A percentile compares a stretch with the other conserved stretches of the same genome.
phyloP scores from a whole-genome alignment of 2,329 filamentous ascomycete species.

The Penicillium digitatum region DNA sequence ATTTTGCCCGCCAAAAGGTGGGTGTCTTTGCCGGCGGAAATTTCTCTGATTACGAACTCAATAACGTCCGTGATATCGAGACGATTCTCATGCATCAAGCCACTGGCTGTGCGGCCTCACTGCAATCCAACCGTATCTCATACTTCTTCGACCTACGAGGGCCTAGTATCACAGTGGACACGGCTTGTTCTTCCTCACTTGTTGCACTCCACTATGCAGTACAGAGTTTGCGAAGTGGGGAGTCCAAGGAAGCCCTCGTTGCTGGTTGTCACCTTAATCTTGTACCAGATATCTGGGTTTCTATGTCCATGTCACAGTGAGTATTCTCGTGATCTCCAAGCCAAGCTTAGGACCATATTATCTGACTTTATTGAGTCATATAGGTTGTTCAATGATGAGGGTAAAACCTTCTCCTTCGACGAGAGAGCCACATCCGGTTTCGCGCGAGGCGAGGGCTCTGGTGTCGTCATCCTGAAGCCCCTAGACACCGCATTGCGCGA shows the following conservation, averaged over 20 bases:
- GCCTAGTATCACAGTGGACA: conserved; percentile 29
- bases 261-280: conserved; percentile 26
- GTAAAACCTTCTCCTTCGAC: conserved; percentile 28
- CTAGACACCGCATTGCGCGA: conserved; percentile 33
- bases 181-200: conserved; percentile 28
- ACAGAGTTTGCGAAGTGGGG: conserved; percentile 24
- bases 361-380: background rate
- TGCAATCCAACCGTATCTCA: conserved; percentile 28
- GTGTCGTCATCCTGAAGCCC: conserved; percentile 33
- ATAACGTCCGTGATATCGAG: conserved; percentile 23
- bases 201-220: conserved; percentile 29
- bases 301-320: conserved; percentile 27
- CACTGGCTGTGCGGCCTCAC: conserved; percentile 19
- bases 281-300: conserved; percentile 26
- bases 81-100: conserved; percentile 21
- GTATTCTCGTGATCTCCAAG: background rate
- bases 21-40: conserved; percentile 24
- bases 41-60: conserved; percentile 24
- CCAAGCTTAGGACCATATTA: background rate
- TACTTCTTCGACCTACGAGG: conserved; percentile 31
- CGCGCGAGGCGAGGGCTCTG: conserved; percentile 37
- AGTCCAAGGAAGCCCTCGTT: conserved; percentile 25
- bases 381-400: conserved; percentile 26
- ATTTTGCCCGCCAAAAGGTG: conserved; percentile 20
- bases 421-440: conserved; percentile 28